These are phyloP conservation scores for Termitomyces sp. DNA, from an alignment of 768 basidiomycete species.

Conservation along the genomic window DNA sequence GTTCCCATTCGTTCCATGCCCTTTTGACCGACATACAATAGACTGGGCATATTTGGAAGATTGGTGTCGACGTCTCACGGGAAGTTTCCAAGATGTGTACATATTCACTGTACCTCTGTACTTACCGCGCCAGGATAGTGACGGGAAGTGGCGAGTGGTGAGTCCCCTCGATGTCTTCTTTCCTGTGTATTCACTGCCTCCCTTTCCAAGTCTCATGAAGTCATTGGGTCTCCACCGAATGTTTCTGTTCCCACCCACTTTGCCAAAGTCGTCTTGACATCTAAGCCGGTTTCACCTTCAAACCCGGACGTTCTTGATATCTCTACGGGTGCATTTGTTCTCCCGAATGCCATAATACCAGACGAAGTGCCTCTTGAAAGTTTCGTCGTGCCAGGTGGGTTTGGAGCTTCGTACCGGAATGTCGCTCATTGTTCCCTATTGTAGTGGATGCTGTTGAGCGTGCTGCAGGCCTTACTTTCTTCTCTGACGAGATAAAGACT, in stretches of 20 bases:
- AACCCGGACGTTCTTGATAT: constrained; percentile 70
- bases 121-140: constrained; percentile 75
- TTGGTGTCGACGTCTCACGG: constrained; percentile 89
- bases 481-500: constrained; percentile 74
- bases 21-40: constrained; percentile 24
- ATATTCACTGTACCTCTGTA: constrained; percentile 98
- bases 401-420: not conserved
- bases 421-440: not conserved
- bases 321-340: constrained; percentile 88
- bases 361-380: constrained; percentile 75
- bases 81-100: constrained; percentile 89
- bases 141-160: constrained; percentile 96
- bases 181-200: not conserved
- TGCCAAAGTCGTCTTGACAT: constrained; percentile 87
- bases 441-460: constrained; percentile 90
- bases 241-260: constrained; percentile 96
- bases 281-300: constrained; percentile 68
- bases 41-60: constrained; percentile 98
- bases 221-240: constrained; percentile 89
- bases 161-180: constrained; percentile 25
- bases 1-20: not conserved
- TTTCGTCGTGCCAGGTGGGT: constrained; percentile 79
- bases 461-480: constrained; percentile 82
- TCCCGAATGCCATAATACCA: constrained; percentile 90
- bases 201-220: constrained; percentile 71